phyloP scores from a whole-genome alignment of 257 asterid species.

The Ilex aquifolium region DNA sequence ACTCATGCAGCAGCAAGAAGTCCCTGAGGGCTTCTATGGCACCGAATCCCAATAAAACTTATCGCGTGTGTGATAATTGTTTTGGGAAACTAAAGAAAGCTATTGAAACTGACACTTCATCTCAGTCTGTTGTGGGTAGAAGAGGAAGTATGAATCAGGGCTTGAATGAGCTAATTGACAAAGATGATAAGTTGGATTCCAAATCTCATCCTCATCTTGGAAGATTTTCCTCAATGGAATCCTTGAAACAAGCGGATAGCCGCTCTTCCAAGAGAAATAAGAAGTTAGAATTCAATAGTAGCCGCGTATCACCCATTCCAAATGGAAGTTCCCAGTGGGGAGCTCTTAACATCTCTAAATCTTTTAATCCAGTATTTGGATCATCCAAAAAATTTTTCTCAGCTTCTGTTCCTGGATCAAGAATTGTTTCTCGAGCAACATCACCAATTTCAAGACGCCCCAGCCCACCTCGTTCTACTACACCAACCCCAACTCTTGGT shows the following conservation, averaged over 20 bases:
- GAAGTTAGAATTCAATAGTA: constrained; percentile 76
- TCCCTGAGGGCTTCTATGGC: constrained; percentile 91
- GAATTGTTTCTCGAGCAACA: constrained; percentile 98
- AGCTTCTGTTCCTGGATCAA: constrained; percentile 97
- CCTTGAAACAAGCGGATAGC: constrained; percentile 74
- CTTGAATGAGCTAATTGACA: constrained; percentile 42
- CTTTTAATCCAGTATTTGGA: constrained; percentile 85
- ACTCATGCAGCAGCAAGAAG: constrained; percentile 94
- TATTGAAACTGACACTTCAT: constrained; percentile 56
- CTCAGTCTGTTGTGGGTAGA: constrained; percentile 61
- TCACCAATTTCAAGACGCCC: constrained; percentile 88
- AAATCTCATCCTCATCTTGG: constrained; percentile 70
- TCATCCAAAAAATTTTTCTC: constrained; percentile 90
- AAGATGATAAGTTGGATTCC: constrained; percentile 60
- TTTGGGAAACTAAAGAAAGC: constrained; percentile 70
- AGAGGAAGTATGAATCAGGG: constrained; percentile 72
- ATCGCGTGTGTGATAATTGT: constrained; percentile 88
- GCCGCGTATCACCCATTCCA: constrained; percentile 94
- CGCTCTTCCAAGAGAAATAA: constrained; percentile 73
- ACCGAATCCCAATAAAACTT: constrained; percentile 79
- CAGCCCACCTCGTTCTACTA: constrained; percentile 98
- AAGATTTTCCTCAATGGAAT: constrained; percentile 81
- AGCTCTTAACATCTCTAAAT: constrained; percentile 63
- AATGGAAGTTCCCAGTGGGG: constrained; percentile 90
- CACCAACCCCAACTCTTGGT: constrained; percentile 95